phyloP scores from a whole-genome alignment of 495 filamentous ascomycete species.

The Bacidia gigantensis region DNA sequence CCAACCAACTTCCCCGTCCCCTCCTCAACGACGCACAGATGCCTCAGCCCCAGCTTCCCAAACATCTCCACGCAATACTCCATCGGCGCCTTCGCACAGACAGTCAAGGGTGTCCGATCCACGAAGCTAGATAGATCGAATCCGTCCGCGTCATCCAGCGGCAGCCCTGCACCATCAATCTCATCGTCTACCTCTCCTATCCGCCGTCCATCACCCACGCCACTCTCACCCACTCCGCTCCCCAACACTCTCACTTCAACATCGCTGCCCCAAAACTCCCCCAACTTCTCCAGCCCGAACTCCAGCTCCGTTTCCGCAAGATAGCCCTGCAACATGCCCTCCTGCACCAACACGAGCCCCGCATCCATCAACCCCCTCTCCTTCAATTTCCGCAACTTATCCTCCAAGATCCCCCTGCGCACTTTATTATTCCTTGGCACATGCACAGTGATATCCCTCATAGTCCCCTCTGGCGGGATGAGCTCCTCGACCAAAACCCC shows the following conservation, averaged over 20 bases:
- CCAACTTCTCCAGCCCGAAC: slow-evolving; percentile 31
- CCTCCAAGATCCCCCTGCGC: slow-evolving; percentile 25
- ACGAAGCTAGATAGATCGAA: slow-evolving; percentile 35
- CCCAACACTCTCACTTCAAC: slow-evolving; percentile 30
- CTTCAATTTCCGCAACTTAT: slow-evolving; percentile 34
- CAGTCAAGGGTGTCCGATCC: slow-evolving; percentile 37
- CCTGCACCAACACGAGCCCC: slow-evolving; percentile 40
- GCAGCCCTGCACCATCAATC: too few relatives aligned
- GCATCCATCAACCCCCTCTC: slow-evolving; percentile 40
- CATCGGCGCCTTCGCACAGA: slow-evolving; percentile 38
- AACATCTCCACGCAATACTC: slow-evolving; percentile 47
- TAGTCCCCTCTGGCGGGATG: slow-evolving; percentile 38
- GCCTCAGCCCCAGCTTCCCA: slow-evolving; percentile 38
- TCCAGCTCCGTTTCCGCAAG: slow-evolving; percentile 41
- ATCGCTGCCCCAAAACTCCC: slow-evolving; percentile 21
- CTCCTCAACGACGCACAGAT: slow-evolving; percentile 32
- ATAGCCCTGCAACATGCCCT: slow-evolving; percentile 38
- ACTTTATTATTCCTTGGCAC: slow-evolving; percentile 32
- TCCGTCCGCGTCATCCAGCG: too few relatives aligned
- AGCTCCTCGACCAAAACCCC: slow-evolving; percentile 30
- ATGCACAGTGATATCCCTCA: slow-evolving; percentile 40
- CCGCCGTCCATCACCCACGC: too few relatives aligned
- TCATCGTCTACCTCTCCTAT: too few relatives aligned
- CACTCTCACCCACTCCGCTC: not conserved
- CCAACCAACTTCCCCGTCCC: slow-evolving; percentile 25